Evolutionary conservation across 2,329 filamentous ascomycete genomes (phyloP), one percentile per base, ranked within the genome.

Genomic region (Penicillium digitatum): DNA sequence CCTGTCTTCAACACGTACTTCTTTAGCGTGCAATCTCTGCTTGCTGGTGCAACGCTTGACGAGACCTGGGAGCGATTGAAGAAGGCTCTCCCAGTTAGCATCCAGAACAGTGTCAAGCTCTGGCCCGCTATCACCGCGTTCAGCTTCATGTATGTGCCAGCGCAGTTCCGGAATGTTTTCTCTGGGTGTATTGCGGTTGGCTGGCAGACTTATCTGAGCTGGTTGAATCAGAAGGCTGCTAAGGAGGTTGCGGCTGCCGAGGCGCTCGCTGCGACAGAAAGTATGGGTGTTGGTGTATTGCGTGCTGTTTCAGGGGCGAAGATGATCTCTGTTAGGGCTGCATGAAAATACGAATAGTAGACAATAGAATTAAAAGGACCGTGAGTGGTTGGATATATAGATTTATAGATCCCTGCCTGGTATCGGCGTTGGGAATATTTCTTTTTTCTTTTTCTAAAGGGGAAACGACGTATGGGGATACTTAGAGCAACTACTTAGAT

Each of bases 191-290:
- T 95, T 61, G 89, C 90, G 1, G 87, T 96, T 48, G 89, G 88
- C 0, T 96, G 92, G 92, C 92, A 96, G 81, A 91, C 90, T 0
- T 96, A 96, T 78, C 69, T 96, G 64, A 89, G 86, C 63, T 88
- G 85, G 72, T 73, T 95, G 66, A 95, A 95, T 66, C 81, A 87
- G 66, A 78, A 78, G 58, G 89, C 89, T 1, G 89, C 90, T 70
- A 77, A 78, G 46, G 76, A 79, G 62, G 81, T 83, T 59, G 76
- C 68, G 57, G 68, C 65, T 37, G 66, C 58, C 10, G 70, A 72
- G 54, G 53, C 37, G 22, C 51, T 48, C 22, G 51, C 64, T 40
- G 62, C 57, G 14, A 62, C 62, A 34, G 56, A 54, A n/a, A 44
- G 54, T 11, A 40, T 32, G 20, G 20, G n/a, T 24, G 35, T 44